These are phyloP conservation scores for Cubamyces lactineus DNA, from an alignment of 768 basidiomycete species.

Conservation along the genomic window DNA sequence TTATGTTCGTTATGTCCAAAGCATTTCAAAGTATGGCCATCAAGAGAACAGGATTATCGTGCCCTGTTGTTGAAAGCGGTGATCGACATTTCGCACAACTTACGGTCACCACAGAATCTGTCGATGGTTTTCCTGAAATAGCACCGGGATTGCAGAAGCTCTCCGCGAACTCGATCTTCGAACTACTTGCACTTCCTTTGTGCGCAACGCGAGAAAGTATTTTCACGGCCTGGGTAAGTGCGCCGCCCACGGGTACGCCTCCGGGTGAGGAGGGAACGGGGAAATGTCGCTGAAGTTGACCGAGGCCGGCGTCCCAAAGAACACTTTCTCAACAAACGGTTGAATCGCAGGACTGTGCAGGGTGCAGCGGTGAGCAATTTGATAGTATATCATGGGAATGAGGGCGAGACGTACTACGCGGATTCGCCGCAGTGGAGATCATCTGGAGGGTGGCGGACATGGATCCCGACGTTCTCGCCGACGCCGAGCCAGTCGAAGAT, in stretches of 20 bases:
- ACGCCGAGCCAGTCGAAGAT: constrained; percentile 15
- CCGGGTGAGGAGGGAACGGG: constrained; percentile 10
- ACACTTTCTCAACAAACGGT: constrained; percentile 10
- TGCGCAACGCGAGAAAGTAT: no score
- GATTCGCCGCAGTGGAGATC: constrained; percentile 11
- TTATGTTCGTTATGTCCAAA: no score
- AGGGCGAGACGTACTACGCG: constrained; percentile 1
- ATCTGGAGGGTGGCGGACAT: constrained; percentile 15
- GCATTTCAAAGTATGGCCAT: no score
- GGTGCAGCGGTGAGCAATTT: background rate
- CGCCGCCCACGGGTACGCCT: constrained; percentile 15
- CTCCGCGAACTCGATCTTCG: no score
- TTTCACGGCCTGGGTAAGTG: no score
- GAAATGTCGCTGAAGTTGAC: constrained; percentile 17
- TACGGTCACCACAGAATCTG: no score
- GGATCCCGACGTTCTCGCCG: constrained; percentile 9
- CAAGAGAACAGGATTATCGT: no score
- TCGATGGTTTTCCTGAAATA: no score
- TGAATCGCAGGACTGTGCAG: constrained; percentile 1
- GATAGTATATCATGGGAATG: background rate
- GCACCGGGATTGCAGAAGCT: no score
- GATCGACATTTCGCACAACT: no score
- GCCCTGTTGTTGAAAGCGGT: no score
- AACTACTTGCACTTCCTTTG: no score
- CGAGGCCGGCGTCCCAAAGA: constrained; percentile 10